phyloP scores from a whole-genome alignment of 1,284 basidiomycete genomes.

The Apiotrichum domesticum region DNA sequence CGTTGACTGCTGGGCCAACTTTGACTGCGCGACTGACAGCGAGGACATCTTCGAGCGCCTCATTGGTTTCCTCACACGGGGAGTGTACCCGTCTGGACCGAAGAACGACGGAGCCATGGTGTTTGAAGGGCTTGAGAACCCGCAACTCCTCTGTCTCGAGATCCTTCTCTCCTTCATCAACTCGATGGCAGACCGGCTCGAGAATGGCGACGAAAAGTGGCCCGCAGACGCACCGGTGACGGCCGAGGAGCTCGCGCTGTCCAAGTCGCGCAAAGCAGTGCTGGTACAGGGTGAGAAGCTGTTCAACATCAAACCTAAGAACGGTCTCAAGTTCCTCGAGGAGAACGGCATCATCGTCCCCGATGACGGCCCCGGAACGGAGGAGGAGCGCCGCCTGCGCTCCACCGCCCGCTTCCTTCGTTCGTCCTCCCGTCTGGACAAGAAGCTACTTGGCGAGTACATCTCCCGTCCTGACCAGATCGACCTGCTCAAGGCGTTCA shows the following conservation, averaged over 20 bases:
- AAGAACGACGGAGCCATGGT: slow-evolving; percentile 38
- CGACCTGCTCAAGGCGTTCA: slow-evolving; percentile 79
- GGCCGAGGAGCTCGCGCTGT: slow-evolving; percentile 58
- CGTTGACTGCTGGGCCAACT: slow-evolving; percentile 93
- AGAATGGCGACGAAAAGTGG: slow-evolving; percentile 63
- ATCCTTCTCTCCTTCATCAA: slow-evolving; percentile 79
- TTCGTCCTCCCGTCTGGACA: slow-evolving; percentile 78
- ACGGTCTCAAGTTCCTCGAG: slow-evolving; percentile 81
- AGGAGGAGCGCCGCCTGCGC: slow-evolving; percentile 38
- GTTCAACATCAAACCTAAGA: slow-evolving; percentile 95
- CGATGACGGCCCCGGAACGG: slow-evolving; percentile 29
- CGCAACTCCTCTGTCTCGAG: slow-evolving; percentile 85
- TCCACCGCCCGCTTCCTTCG: slow-evolving; percentile 74
- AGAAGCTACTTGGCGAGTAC: slow-evolving; percentile 89
- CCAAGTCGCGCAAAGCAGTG: slow-evolving; percentile 80
- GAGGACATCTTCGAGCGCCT: slow-evolving; percentile 92
- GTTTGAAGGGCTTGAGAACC: slow-evolving; percentile 60
- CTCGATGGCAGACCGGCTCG: slow-evolving; percentile 75
- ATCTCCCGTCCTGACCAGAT: slow-evolving; percentile 83
- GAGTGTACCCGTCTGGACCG: slow-evolving; percentile 60
- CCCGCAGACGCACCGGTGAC: slow-evolving; percentile 51
- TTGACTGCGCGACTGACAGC: slow-evolving; percentile 94
- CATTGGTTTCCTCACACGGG: slow-evolving; percentile 84
- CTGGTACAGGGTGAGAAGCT: slow-evolving; percentile 75
- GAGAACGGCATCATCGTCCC: slow-evolving; percentile 70